These are phyloP conservation scores for Cavenderia fasciculata DNA, from an alignment of 78 protist genomes.

Conservation along the genomic window DNA sequence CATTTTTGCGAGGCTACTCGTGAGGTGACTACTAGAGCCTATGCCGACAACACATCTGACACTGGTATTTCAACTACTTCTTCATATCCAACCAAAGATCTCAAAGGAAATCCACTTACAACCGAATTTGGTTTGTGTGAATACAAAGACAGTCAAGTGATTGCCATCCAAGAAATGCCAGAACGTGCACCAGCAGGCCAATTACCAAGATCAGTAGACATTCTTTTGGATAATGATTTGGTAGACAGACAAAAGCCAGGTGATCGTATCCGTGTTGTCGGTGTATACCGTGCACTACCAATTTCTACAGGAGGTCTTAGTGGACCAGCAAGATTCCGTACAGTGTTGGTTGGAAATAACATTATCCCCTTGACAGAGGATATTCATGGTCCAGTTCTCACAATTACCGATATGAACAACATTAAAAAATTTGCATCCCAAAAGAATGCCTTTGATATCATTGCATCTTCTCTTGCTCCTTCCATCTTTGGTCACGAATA, in stretches of 20 bases:
- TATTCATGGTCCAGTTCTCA: conserved; percentile 16
- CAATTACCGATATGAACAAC: conserved; percentile 53
- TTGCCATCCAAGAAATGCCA: conserved; percentile 97
- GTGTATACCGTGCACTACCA: conserved; percentile 85
- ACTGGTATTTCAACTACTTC: conserved; percentile 79
- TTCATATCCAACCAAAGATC: conserved; percentile 90
- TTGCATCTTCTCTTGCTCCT: conserved; percentile 97
- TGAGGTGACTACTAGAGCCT: conserved; percentile 9
- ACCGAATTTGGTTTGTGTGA: conserved; percentile 97
- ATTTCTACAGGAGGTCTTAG: not conserved
- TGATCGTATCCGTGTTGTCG: conserved; percentile 94
- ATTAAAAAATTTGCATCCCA: conserved; percentile 46
- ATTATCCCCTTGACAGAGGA: conserved; percentile 50
- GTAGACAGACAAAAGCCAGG: conserved; percentile 98
- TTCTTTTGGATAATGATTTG: conserved; percentile 93
- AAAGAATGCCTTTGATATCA: conserved; percentile 44
- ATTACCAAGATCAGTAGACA: conserved; percentile 96
- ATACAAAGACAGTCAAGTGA: conserved; percentile 93
- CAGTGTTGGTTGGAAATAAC: conserved; percentile 90
- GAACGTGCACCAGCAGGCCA: conserved; percentile 99
- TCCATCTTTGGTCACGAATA: conserved; percentile 97
- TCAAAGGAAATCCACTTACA: conserved; percentile 90
- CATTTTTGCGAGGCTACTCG: conserved; percentile 95
- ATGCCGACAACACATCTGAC: conserved; percentile 90
- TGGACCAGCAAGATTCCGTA: conserved; percentile 46